Conservation (phyloP, 176 grass and related monocot genomes). For the Olyra latifolia region DNA sequence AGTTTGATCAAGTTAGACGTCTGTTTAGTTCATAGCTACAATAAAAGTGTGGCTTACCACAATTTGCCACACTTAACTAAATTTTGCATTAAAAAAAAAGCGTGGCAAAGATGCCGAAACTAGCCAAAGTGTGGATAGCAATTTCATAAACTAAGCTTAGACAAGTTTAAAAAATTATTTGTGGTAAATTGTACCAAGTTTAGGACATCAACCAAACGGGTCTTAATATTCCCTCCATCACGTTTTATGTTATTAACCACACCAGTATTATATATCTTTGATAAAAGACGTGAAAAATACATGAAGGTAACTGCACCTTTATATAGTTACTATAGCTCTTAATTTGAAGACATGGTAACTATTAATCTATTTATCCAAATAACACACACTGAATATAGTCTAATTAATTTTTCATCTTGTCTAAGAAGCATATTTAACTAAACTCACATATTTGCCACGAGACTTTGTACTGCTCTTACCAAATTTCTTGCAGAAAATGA, state of each 20-base stretch:
- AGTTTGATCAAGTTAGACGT: too few relatives aligned
- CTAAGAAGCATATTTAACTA: conserved; percentile 15
- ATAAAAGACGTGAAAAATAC: background rate
- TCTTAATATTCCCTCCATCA: background rate
- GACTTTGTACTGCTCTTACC: background rate
- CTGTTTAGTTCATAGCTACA: too few relatives aligned
- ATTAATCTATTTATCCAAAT: background rate
- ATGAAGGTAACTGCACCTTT: background rate
- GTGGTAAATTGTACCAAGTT: too few relatives aligned
- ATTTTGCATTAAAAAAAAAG: too few relatives aligned
- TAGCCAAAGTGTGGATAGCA: too few relatives aligned
- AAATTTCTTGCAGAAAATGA: conserved; percentile 19
- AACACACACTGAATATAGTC: background rate
- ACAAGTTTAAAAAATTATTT: too few relatives aligned
- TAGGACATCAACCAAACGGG: too few relatives aligned
- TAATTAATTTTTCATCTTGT: background rate
- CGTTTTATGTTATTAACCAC: background rate
- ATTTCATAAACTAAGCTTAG: too few relatives aligned
- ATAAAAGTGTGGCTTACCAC: too few relatives aligned
- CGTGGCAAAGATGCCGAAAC: too few relatives aligned
- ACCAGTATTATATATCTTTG: conserved; percentile 1
- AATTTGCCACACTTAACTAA: too few relatives aligned
- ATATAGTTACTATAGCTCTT: background rate
- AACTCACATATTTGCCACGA: background rate
- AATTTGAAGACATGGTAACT: background rate